Evolutionary conservation across 2,329 filamentous ascomycete species (phyloP).

Genomic region (Fusarium austroafricanum): DNA sequence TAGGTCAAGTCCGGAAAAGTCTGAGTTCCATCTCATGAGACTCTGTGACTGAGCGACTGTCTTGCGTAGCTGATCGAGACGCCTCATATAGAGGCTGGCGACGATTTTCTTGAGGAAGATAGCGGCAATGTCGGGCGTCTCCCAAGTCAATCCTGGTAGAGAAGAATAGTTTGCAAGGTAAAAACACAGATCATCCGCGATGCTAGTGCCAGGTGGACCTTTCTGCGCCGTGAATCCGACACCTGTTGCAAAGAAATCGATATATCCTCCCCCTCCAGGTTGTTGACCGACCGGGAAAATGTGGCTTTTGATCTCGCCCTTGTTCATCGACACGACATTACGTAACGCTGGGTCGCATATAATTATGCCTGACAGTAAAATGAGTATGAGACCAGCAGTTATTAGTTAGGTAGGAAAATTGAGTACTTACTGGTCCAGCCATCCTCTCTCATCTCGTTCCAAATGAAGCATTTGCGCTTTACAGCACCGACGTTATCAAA

Average conservation of each 20-base stretch:
- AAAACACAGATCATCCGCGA: background rate
- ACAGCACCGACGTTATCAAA: background rate
- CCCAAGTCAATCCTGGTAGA: background rate
- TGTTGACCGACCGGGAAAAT: background rate
- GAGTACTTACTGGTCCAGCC: background rate
- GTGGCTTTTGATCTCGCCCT: background rate
- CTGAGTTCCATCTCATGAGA: background rate
- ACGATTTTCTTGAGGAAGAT: background rate
- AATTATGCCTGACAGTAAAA: background rate
- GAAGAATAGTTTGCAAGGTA: background rate
- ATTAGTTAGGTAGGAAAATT: too few relatives aligned
- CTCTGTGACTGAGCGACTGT: background rate
- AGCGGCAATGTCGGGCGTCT: background rate
- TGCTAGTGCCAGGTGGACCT: background rate
- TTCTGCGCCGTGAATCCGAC: too few relatives aligned
- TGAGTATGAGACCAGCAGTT: too few relatives aligned
- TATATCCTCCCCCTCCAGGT: background rate
- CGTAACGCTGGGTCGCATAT: background rate
- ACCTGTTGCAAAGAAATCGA: background rate
- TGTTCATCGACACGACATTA: background rate
- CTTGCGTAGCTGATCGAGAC: background rate
- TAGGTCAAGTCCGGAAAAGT: background rate
- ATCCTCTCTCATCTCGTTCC: background rate
- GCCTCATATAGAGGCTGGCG: background rate
- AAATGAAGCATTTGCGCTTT: conserved; percentile 1